phyloP scores from a whole-genome alignment of 2,329 filamentous ascomycete genomes.

The Fonsecaea erecta region DNA sequence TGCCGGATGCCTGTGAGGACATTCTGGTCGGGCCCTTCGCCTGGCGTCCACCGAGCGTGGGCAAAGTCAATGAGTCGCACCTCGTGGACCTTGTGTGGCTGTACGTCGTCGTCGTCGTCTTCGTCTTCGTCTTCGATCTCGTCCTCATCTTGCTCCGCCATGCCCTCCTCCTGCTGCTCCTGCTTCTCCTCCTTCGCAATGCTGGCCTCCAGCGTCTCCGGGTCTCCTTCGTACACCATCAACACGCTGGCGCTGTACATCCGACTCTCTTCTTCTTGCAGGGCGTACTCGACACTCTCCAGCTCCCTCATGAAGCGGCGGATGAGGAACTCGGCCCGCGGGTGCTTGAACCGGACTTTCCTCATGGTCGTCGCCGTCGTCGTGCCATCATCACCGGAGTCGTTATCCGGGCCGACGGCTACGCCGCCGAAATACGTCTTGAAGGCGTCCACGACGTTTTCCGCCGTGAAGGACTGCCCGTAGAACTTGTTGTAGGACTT shows the following conservation, averaged over 20 bases:
- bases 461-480: conserved; percentile 61
- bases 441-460: conserved; percentile 62
- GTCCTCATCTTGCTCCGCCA: conserved; percentile 9
- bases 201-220: conserved; percentile 57
- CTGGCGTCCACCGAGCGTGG: conserved; percentile 82
- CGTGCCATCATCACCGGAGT: background rate
- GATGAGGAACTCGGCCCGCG: conserved; percentile 52
- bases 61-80: conserved; percentile 97
- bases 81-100: conserved; percentile 69
- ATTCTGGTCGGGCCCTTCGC: conserved; percentile 85
- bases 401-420: background rate
- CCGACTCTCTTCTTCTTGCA: conserved; percentile 63
- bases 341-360: conserved; percentile 38
- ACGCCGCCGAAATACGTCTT: conserved; percentile 57
- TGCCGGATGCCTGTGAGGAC: conserved; percentile 73
- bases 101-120: conserved; percentile 55
- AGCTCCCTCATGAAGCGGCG: conserved; percentile 49
- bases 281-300: conserved; percentile 51
- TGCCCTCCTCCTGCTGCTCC: conserved; percentile 47
- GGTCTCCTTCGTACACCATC: conserved; percentile 69
- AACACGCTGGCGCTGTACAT: conserved; percentile 71
- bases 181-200: conserved; percentile 32
- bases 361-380: conserved; percentile 9
- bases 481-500: conserved; percentile 70
- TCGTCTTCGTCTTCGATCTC: conserved; percentile 22